phyloP scores from a whole-genome alignment of 768 basidiomycete genomes.

The Trametes maxima region DNA sequence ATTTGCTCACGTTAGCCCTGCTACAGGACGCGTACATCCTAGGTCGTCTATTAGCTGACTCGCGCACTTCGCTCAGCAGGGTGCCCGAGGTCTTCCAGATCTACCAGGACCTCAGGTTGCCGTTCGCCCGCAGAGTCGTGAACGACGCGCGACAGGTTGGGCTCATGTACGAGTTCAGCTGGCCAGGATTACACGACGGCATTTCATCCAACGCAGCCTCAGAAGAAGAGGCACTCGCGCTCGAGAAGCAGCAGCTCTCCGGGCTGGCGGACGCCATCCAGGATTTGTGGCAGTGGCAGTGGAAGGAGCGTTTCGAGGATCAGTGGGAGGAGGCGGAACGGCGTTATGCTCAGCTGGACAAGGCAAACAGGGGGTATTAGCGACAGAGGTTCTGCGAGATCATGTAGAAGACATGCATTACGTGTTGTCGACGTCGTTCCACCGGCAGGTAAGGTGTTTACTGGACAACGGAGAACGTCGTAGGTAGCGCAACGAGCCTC shows the following conservation, averaged over 20 bases:
- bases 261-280: conserved; percentile 16
- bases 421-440: neutral
- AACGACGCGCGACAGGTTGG: conserved; percentile 19
- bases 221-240: conserved; percentile 1
- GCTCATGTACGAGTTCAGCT: conserved; percentile 28
- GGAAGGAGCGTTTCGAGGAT: conserved; percentile 12
- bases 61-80: conserved; percentile 14
- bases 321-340: conserved; percentile 27
- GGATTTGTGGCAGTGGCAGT: conserved; percentile 25
- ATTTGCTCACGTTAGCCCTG: neutral
- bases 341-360: neutral
- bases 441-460: no score
- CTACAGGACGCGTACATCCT: conserved; percentile 33
- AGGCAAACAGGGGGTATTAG: conserved; percentile 1
- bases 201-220: neutral
- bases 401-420: neutral
- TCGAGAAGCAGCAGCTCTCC: conserved; percentile 18
- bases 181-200: conserved; percentile 21
- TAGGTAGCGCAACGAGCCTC: no score
- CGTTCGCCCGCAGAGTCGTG: conserved; percentile 22
- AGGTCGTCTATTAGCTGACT: conserved; percentile 25
- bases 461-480: no score
- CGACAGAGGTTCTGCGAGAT: neutral
- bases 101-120: conserved; percentile 29
- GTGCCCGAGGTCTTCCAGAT: conserved; percentile 21